Base-by-base conservation (phyloP, 2,329 filamentous ascomycete species). In the Aschersonia sp. region DNA sequence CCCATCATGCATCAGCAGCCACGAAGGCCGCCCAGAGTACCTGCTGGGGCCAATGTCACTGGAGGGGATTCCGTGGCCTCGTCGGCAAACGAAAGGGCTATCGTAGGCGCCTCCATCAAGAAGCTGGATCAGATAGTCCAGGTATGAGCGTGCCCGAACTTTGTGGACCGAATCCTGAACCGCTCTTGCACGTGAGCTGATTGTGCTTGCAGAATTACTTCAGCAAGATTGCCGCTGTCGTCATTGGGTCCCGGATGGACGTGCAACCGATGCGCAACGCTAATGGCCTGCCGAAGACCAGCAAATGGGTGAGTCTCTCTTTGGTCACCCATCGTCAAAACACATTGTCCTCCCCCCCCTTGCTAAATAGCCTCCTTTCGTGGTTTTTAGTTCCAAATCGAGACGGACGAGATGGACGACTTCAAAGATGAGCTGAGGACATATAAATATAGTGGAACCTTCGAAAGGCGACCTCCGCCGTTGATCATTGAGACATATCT, bases 41-140 rank as follows among this genome's bases (percentile, higher is more conserved):
- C 50, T 45, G 60, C 69, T 45, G 61, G 65, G 30, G 72, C 75
- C 31, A 69, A 68, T 47, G 67, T 64, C 32, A 58, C 62, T 43
- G 57, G 59, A 43, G 63, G 68, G 52, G 70, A 71, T 51, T 55
- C 59, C 20, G 52, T 72, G 74, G 51, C 73, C 20, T 20, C 76
- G 50, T 70, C 76, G 31, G 68, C 65, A 52, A 65, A 69, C 31
- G 67, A 65, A 43, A 65, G 58, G 30, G 69, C 72, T 30, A 76
- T 78, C 44, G 78, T 75, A 48, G 75, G 73, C 56, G 85, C 91
- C 55, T 78, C 80, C 4, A 68, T 84, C 62, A 79, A 76, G 66
- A 92, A 92, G 70, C 73, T 96, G 56, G 92, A 94, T 64, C 89
- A 95, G 68, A 92, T 97, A 59, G 82, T 96, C 58, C 87, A 92